phyloP scores from a whole-genome alignment of 257 asterid genomes.

The Agastache rugosa region DNA sequence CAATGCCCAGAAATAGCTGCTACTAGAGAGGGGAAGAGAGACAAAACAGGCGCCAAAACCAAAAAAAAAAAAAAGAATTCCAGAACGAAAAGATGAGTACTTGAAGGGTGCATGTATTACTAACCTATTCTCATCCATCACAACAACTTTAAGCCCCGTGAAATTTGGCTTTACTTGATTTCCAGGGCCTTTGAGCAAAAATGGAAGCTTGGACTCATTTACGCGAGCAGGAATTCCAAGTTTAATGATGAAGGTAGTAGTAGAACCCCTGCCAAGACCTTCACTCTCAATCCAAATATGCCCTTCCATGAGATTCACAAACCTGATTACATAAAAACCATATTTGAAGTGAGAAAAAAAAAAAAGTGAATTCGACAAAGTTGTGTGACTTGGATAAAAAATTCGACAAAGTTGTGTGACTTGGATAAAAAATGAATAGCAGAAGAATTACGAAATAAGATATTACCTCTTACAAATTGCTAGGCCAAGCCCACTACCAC shows the following conservation, averaged over 20 bases:
- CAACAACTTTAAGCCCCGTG: conserved; percentile 78
- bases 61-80: background rate
- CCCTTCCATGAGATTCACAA: conserved; percentile 96
- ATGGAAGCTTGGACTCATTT: conserved; percentile 60
- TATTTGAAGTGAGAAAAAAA: background rate
- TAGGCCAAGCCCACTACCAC: conserved; percentile 97
- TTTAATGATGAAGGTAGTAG: conserved; percentile 75
- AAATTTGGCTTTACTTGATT: conserved; percentile 59
- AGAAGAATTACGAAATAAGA: conserved; percentile 20
- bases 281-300: conserved; percentile 95
- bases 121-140: conserved; percentile 92
- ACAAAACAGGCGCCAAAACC: background rate
- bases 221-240: conserved; percentile 77
- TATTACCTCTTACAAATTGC: conserved; percentile 89
- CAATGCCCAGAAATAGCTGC: background rate
- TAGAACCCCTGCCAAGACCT: conserved; percentile 89
- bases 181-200: conserved; percentile 52
- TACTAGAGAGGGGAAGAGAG: background rate
- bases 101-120: conserved; percentile 34
- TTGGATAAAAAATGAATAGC: background rate
- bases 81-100: background rate
- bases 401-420: background rate
- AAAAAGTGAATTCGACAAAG: background rate
- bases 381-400: background rate
- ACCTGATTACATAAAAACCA: conserved; percentile 51